Evolutionary conservation across 768 basidiomycete genomes (phyloP), one percentile per base, ranked within the genome.

Genomic region (Daedaleopsis nitida): DNA sequence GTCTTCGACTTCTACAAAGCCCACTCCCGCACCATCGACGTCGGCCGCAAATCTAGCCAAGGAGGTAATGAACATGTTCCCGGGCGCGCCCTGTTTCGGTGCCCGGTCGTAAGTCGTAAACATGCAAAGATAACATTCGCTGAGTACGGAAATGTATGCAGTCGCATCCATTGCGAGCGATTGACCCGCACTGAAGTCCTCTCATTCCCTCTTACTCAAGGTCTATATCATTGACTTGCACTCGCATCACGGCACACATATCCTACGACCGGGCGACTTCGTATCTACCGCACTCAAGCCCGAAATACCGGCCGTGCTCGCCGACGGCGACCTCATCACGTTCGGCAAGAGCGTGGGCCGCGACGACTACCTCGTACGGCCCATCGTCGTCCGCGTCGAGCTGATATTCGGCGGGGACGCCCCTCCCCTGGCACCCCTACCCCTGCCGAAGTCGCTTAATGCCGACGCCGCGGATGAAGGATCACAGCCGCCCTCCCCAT

Each of bases 91-190:
- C 81, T 85, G 72, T 92, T 92, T 65, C 75, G 84, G 52, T 92
- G 91, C 69, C 86, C 89, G 34, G 91, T 92, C 49, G 87, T 93
- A 64, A 91, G 88, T 71, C 82, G 91, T 24, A 83, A 77, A 68
- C 91, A 93, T 76, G 90, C 91, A 58, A 89, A 86, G 79, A 85
- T 93, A 61, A 80, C 82, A 21, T 87, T 92, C 72, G 79, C 86
- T 5, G 86, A 89, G 67, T 82, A 80, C 63, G 88, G 89, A 49
- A 81, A 83, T 77, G 90, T 91, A 81, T 56, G 58, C 52, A 55
- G 44, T 52, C 58, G 42, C 38, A 48, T 27, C 42, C 57, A 42
- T 42, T 12, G 11, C 11, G 39, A 42, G 39, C 39, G 13, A 42
- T 67, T 60, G 37, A 66, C 59, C 48, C 67, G 58, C 66, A 43